Evolutionary conservation across 2,329 filamentous ascomycete species (phyloP).

Genomic region (Calonectria multiphialidica): DNA sequence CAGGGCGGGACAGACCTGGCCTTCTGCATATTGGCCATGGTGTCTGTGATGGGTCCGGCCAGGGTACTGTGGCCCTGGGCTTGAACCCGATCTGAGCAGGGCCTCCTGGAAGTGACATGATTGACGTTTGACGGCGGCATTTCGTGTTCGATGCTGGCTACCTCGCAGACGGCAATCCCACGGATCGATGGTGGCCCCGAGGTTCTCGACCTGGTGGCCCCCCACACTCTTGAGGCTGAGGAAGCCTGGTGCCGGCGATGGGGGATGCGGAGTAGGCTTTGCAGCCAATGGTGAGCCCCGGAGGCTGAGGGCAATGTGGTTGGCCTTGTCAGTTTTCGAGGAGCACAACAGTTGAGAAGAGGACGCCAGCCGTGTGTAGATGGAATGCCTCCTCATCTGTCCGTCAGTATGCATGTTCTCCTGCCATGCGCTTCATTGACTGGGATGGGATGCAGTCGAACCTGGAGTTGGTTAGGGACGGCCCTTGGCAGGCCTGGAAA

Average conservation of each 20-base stretch:
- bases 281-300: constrained; percentile 27
- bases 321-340: constrained; percentile 18
- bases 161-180: constrained; percentile 6
- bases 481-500: constrained; percentile 29
- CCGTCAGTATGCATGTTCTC: constrained; percentile 26
- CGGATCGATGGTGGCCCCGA: background rate
- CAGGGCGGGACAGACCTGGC: constrained; percentile 35
- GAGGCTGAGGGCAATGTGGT: constrained; percentile 20
- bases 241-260: constrained; percentile 22
- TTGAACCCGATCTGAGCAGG: constrained; percentile 31
- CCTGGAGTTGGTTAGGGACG: constrained; percentile 39
- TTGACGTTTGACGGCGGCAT: constrained; percentile 24
- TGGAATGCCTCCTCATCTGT: background rate
- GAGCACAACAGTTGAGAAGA: constrained; percentile 18
- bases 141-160: background rate
- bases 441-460: constrained; percentile 37
- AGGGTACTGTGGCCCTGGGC: constrained; percentile 24
- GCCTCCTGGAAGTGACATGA: constrained; percentile 21
- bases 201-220: constrained; percentile 18
- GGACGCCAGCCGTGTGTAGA: constrained; percentile 25
- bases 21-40: constrained; percentile 33
- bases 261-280: constrained; percentile 27
- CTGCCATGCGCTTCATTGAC: constrained; percentile 21
- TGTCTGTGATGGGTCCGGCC: constrained; percentile 25
- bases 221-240: constrained; percentile 27